Conservation (phyloP, 495 filamentous ascomycete genomes). For the Neohortaea acidophila region DNA sequence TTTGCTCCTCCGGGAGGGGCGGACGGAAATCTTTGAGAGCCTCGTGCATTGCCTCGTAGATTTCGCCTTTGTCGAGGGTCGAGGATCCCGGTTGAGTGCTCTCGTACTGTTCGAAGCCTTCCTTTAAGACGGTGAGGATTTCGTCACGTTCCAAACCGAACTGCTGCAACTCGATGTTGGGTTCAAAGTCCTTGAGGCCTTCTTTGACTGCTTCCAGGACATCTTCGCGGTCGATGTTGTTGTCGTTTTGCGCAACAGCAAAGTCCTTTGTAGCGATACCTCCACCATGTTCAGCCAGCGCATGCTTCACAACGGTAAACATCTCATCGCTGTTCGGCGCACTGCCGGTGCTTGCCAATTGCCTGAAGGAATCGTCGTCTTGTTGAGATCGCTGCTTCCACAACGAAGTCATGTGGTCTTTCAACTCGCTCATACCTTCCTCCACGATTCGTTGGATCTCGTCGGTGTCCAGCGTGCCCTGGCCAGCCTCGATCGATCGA, state of each 20-base stretch:
- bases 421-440: constrained; percentile 62
- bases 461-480: constrained; percentile 37
- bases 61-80: constrained; percentile 54
- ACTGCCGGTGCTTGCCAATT: constrained; percentile 24
- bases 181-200: constrained; percentile 82
- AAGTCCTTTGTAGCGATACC: constrained; percentile 7
- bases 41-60: constrained; percentile 66
- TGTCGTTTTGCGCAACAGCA: not conserved
- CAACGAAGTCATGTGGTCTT: constrained; percentile 59
- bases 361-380: constrained; percentile 16
- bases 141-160: constrained; percentile 80
- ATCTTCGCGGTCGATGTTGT: constrained; percentile 54
- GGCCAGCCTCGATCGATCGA: constrained; percentile 33
- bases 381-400: constrained; percentile 55
- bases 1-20: constrained; percentile 46
- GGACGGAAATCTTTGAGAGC: constrained; percentile 63
- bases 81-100: constrained; percentile 28
- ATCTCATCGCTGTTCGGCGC: constrained; percentile 62
- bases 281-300: constrained; percentile 45
- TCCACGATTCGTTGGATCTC: constrained; percentile 67
- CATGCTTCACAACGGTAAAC: constrained; percentile 63
- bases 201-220: constrained; percentile 74
- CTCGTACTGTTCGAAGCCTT: constrained; percentile 65
- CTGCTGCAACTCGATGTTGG: constrained; percentile 77
- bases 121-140: constrained; percentile 64